A percentile compares a stretch with the other conserved stretches of the same genome.
These are phyloP conservation scores for Protostelium mycophagum DNA, from an alignment of 78 protist species.

Conservation along the genomic window DNA sequence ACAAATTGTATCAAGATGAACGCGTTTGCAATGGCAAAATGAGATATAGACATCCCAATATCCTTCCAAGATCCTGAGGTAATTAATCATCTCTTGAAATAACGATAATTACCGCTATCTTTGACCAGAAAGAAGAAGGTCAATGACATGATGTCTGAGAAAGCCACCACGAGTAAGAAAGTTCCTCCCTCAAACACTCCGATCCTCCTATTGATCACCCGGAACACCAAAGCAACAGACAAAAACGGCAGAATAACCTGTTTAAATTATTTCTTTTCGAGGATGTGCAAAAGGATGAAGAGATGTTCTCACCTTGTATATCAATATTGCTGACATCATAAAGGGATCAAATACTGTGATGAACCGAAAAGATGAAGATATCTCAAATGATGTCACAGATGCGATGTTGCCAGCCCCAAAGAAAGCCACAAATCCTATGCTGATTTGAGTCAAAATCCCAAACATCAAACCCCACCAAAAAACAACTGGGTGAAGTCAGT, in stretches of 20 bases:
- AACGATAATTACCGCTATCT: conserved; percentile 65
- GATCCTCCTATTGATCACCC: conserved; percentile 23
- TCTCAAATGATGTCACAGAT: conserved; percentile 66
- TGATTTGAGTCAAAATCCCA: conserved; percentile 23
- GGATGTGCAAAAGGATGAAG: not conserved
- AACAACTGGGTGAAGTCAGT: not conserved
- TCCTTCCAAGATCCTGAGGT: conserved; percentile 49
- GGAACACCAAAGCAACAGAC: conserved; percentile 39
- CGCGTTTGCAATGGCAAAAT: conserved; percentile 73
- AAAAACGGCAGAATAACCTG: conserved; percentile 55
- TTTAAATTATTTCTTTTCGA: too few relatives aligned
- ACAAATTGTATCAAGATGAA: conserved; percentile 54
- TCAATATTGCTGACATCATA: conserved; percentile 59
- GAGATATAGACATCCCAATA: conserved; percentile 74
- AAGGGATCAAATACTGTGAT: conserved; percentile 72
- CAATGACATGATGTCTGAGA: conserved; percentile 74
- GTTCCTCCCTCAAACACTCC: conserved; percentile 30
- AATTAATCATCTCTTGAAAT: not conserved
- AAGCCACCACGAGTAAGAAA: conserved; percentile 53
- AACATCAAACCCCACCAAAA: not conserved
- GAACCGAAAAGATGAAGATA: conserved; percentile 57
- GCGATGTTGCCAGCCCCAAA: conserved; percentile 94
- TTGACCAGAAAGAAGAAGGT: conserved; percentile 83
- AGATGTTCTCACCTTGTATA: conserved; percentile 38
- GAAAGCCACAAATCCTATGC: conserved; percentile 67